Conservation (phyloP, 305 asterid genomes). For the Solanum hybrid region DNA sequence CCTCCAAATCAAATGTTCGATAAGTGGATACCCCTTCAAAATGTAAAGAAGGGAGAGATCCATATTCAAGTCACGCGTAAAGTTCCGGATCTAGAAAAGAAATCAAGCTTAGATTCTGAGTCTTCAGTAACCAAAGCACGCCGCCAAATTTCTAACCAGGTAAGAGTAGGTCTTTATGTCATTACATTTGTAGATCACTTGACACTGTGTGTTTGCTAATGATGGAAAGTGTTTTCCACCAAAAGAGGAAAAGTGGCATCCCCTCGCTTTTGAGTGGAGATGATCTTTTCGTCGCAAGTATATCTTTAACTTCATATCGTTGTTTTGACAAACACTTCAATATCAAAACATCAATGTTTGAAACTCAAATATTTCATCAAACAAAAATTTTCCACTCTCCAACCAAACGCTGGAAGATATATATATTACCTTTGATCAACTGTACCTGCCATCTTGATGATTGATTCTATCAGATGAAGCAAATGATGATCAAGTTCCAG, state of each 20-base stretch:
- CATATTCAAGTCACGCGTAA: conserved; percentile 74
- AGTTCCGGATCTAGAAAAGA: conserved; percentile 68
- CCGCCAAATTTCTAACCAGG: conserved; percentile 61
- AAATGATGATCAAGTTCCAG: conserved; percentile 60
- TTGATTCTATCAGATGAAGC: conserved; percentile 56
- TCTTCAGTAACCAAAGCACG: conserved; percentile 50
- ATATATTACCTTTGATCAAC: not conserved
- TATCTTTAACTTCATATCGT: not conserved
- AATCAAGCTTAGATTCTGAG: conserved; percentile 42
- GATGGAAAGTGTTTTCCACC: not conserved
- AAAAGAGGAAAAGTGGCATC: not conserved
- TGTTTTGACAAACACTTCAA: not conserved
- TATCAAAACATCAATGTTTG: not conserved
- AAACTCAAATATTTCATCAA: not conserved
- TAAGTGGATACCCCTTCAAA: conserved; percentile 96
- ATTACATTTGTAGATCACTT: not conserved
- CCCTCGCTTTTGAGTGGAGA: not conserved
- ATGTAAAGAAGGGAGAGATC: conserved; percentile 82
- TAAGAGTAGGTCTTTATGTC: conserved; percentile 8
- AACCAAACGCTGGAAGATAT: not conserved
- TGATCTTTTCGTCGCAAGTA: not conserved
- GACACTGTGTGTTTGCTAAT: not conserved
- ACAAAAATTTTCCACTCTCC: not conserved
- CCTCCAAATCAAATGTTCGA: conserved; percentile 90
- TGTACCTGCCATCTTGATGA: not conserved